Conservation (phyloP, 768 basidiomycete species). For the Xerocomus brunneocitrinus region DNA sequence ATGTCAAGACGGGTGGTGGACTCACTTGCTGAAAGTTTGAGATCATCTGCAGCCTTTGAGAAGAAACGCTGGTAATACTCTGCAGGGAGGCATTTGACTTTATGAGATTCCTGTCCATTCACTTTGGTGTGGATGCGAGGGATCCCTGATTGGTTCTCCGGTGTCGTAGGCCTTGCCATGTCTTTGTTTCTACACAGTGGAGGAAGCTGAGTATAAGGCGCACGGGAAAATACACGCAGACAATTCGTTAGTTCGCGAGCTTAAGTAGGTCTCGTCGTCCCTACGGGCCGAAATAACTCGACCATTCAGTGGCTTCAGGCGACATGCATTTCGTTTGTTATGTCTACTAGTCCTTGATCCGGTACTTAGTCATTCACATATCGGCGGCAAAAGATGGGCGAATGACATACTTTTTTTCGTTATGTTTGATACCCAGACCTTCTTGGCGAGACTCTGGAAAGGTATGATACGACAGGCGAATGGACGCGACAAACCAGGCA, state of each 20-base stretch:
- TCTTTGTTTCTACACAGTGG: neutral
- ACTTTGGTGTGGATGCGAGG: neutral
- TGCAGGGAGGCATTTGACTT: neutral
- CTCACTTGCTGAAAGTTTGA: constrained; percentile 38
- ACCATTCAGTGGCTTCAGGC: too few species aligned
- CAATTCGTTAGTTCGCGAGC: neutral
- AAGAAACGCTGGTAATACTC: neutral
- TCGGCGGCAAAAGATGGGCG: neutral
- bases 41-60: neutral
- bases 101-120: neutral
- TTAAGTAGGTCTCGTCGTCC: neutral
- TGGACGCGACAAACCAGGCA: neutral
- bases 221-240: neutral
- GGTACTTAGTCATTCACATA: neutral
- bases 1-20: constrained; percentile 12
- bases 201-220: neutral
- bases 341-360: neutral
- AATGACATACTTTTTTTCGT: neutral
- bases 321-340: neutral
- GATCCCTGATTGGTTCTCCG: neutral
- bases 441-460: neutral
- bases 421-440: too few species aligned
- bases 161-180: neutral
- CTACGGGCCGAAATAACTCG: neutral
- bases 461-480: neutral